phyloP scores from a whole-genome alignment of 805 yeast genomes.

The Kodamaea jinghongensis region DNA sequence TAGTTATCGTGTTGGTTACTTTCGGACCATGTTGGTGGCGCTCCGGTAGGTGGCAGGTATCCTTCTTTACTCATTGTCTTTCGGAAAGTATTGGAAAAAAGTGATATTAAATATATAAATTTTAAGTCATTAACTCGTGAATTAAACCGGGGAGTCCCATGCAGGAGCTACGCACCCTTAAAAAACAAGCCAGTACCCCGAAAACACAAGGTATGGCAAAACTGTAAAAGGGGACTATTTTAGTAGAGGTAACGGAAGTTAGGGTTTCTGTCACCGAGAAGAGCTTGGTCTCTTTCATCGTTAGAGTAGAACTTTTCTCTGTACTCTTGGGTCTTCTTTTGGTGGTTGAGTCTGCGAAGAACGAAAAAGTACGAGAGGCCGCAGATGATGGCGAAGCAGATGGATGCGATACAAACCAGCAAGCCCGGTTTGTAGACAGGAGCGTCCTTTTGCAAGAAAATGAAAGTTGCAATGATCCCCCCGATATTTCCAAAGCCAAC shows the following conservation, averaged over 20 bases:
- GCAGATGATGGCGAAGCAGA: conserved; percentile 39
- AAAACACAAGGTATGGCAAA: too few relatives aligned
- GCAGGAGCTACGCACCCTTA: conserved; percentile 3
- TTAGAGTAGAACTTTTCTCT: conserved; percentile 23
- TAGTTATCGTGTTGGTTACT: conserved; percentile 10
- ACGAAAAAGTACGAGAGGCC: conserved; percentile 30
- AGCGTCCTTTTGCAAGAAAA: conserved; percentile 53
- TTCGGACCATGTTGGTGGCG: conserved; percentile 26
- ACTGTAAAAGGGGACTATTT: too few relatives aligned
- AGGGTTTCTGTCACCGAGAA: conserved; percentile 39
- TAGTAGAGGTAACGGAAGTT: conserved; percentile 34
- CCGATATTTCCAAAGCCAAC: conserved; percentile 75
- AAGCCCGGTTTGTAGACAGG: conserved; percentile 61
- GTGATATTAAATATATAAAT: too few relatives aligned
- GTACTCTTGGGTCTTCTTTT: conserved; percentile 27
- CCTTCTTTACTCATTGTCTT: conserved; percentile 9
- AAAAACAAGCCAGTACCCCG: too few relatives aligned
- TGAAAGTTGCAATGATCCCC: conserved; percentile 61
- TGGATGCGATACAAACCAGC: conserved; percentile 48
- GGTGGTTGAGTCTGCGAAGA: conserved; percentile 17
- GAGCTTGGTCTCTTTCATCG: conserved; percentile 28
- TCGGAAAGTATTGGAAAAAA: not conserved
- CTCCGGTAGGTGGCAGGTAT: conserved; percentile 27
- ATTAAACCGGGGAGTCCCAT: conserved; percentile 2
- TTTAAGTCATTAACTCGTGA: too few relatives aligned